Evolutionary conservation across 129 eudicot species (phyloP), one percentile per base, ranked within the genome.

Genomic region (Lactuca saligna): DNA sequence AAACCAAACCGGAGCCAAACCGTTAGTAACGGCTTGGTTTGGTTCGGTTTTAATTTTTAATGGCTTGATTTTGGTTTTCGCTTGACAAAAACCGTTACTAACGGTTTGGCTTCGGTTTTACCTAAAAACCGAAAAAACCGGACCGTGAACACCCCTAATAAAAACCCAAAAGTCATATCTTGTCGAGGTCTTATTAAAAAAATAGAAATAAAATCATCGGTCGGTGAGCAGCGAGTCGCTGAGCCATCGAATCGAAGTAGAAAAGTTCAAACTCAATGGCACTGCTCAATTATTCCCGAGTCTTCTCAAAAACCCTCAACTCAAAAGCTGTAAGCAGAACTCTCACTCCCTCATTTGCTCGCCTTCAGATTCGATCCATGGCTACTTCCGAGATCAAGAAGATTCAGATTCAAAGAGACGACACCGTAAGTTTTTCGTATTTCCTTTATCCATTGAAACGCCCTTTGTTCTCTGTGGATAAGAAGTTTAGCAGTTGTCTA

Each of bases 401-500:
- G 81, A 69, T 88, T 57, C 84, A 84, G 75, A 88, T 91, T 84
- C 88, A 86, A 57, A 78, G 96, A 69, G 98, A 79, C 68, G 85
- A 84, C 79, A 84, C 82, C 32, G 96, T 90, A 15, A 75, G 78
- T 60, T 49, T 13, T 41, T 37, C 12, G 44, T 16, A 4, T 37
- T 35, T n/a, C 39, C 51, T 10, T 2, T 54, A 12, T 64, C 46
- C 8, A 41, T 73, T 73, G 35, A 5, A 51, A 17, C 39, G 14
- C 15, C 20, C 41, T 32, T 31, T 46, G 29, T 69, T 71, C 54
- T n/a, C 7, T 16, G 11, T 41, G 31, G 51, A 35, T 57, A 41
- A 31, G n/a, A 44, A 57, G n/a, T 42, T 57, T 14, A 51, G 5
- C 50, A 53, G 61, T 29, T 41, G 16, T 37, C 20, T 57, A 37